Evolutionary conservation across 257 asterid species (phyloP), one percentile per base, ranked within the genome.

Genomic region (Solanum raphanifolium): DNA sequence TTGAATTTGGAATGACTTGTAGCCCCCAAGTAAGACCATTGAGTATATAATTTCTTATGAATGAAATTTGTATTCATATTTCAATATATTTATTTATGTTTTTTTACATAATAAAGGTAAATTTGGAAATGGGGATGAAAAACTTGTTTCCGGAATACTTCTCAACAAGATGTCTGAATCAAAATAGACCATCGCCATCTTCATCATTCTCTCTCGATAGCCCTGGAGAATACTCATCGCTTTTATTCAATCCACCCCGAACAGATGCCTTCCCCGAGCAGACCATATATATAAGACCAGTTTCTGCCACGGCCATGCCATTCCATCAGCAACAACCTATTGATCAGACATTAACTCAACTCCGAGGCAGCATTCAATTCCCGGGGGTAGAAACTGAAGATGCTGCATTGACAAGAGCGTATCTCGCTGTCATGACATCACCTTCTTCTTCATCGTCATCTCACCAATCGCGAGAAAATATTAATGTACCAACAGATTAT

Each of bases 181-280:
- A 88, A 23, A 92, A 75, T 65, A 87, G 68, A 20, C 91, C 94
- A 3, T 92, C 94, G 2, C 92, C 99, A 1, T 94, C 98, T 20
- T 96, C 99, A 7, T 94, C 99, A 5, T 87, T 96, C 58, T 96
- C 99, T 5, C 90, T 88, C 4, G 98, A 95, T 23, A 95, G 96
- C 91, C 71, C 95, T 0, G 41, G 68, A 41, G 98, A 94, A 23
- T 92, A 86, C 55, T 41, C 87, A 68, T 69, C 98, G 2, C 79
- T 91, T 38, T 55, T 94, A 9, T 90, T 91, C 88, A 91, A 88
- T 86, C 88, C 88, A 16, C 79, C 83, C 2, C 87, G 38, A 85
- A 43, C 25, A 34, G 87, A 87, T 35, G 39, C 90, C 36, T 41
- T 60, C 34, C 11, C 74, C 16, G 85, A 78, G 34, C 88, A 68